Percentiles rank a stretch among this genome's conserved stretches.
These are phyloP conservation scores for Thelephora ganbajun DNA, from an alignment of 768 basidiomycete genomes.

Conservation along the genomic window DNA sequence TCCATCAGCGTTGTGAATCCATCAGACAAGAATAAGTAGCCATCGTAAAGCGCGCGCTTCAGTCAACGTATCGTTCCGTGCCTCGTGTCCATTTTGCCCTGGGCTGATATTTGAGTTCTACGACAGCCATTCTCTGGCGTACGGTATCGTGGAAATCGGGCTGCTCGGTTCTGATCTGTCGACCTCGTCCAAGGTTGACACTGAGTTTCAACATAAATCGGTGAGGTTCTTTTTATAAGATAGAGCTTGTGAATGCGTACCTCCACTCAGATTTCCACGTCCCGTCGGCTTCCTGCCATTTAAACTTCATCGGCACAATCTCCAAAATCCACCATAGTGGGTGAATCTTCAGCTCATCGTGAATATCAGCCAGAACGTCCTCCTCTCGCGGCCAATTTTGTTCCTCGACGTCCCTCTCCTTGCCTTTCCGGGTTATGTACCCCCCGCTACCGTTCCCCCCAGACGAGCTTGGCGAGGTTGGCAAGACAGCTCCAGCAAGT, in stretches of 20 bases:
- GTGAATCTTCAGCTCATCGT: conserved; percentile 33
- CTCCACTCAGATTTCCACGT: conserved; percentile 38
- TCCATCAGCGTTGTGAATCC: background rate
- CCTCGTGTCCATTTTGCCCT: conserved; percentile 35
- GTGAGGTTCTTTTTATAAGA: background rate
- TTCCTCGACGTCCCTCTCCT: background rate
- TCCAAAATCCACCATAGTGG: conserved; percentile 64
- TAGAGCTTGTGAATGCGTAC: conserved; percentile 25
- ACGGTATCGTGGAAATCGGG: conserved; percentile 58
- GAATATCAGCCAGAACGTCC: conserved; percentile 33
- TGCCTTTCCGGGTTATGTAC: background rate
- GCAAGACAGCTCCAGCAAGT: conserved; percentile 5
- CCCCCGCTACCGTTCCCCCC: too few relatives aligned
- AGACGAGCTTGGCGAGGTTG: background rate
- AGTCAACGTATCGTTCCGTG: conserved; percentile 33
- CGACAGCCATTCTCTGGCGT: conserved; percentile 36
- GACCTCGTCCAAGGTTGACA: conserved; percentile 42
- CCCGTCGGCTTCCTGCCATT: conserved; percentile 42
- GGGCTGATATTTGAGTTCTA: conserved; percentile 40
- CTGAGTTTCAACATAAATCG: conserved; percentile 15
- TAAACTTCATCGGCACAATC: conserved; percentile 37
- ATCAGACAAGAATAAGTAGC: background rate
- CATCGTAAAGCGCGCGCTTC: conserved; percentile 1
- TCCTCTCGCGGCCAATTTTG: conserved; percentile 11
- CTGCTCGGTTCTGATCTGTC: conserved; percentile 27